Base-by-base conservation (phyloP, 805 yeast genomes). In the Saturnispora ahearnii region DNA sequence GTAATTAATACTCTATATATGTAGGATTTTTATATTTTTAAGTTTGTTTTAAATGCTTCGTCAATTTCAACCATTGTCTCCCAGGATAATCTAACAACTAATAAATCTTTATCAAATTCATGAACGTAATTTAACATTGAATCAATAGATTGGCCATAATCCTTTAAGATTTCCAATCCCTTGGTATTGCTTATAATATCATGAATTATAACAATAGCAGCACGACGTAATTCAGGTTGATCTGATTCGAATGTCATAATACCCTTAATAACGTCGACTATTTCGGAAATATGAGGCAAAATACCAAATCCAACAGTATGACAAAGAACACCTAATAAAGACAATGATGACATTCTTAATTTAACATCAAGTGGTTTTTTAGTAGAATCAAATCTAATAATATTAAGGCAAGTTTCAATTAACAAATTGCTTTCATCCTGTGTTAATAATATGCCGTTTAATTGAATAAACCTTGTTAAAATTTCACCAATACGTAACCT, bases 401-500 rank as follows among this genome's bases (percentile, higher is more conserved):
- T 36, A 36, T 15, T 18, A 12, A 36, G 22, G 8, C 26, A 21
- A 9, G 11, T 21, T 9, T 66, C 61, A 1, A 78, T 71, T 4
- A 88, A 61, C 1, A 58, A 46, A 9, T 64, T 65, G 1, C 77
- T 72, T 12, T 84, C 61, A 0, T 58, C 41, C 6, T 66, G 65
- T 0, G 69, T 55, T 34, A 83, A 73, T 1, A 79, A 55, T 51
- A 74, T 74, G 38, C 76, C 75, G 26, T 77, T 63, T 2, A 62
- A 57, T 51, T 73, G 77, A 29, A 89, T 70, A 53, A 73, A 79
- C 29, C 86, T 73, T 26, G 79, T 64, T 1, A 91, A 56, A 1
- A 85, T 93, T 62, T 91, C 99, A 31, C 97, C 97, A 15, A 87
- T 68, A 52, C 85, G 77, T 45, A 93, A 66, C n/a, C 83, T 67